Evolutionary conservation across 768 basidiomycete species (phyloP).

Genomic region (Vishniacozyma victoriae): DNA sequence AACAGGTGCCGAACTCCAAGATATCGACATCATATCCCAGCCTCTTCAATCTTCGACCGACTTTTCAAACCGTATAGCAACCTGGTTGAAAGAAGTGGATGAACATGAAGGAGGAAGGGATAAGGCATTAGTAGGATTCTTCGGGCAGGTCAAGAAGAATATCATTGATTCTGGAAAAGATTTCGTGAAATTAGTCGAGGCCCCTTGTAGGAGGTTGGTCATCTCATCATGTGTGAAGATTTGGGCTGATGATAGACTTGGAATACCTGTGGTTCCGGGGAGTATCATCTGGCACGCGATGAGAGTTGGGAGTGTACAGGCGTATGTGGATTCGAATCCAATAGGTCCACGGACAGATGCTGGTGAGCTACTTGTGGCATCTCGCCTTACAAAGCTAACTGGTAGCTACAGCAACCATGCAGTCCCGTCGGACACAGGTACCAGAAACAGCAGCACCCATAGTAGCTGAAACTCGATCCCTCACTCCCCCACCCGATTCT

Average conservation of each 20-base stretch:
- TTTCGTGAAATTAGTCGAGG: constrained; percentile 8
- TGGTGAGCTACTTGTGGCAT: too few relatives aligned
- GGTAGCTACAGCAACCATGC: constrained; percentile 3
- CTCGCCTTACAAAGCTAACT: too few relatives aligned
- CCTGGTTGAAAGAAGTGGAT: constrained; percentile 24
- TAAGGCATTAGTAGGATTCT: constrained; percentile 15
- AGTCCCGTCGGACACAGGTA: too few relatives aligned
- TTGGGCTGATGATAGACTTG: constrained; percentile 10
- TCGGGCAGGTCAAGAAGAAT: constrained; percentile 12
- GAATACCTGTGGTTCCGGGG: constrained; percentile 12
- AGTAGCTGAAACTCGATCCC: too few relatives aligned
- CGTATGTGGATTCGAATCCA: too few relatives aligned
- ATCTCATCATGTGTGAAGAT: background rate
- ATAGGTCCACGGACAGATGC: too few relatives aligned
- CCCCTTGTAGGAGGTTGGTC: constrained; percentile 22
- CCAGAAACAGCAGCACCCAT: too few relatives aligned
- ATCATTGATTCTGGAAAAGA: constrained; percentile 12
- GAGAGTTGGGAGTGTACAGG: constrained; percentile 7
- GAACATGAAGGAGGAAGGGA: constrained; percentile 4
- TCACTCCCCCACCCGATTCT: too few relatives aligned
- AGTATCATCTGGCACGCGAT: constrained; percentile 25
- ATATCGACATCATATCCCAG: constrained; percentile 20
- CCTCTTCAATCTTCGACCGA: constrained; percentile 15
- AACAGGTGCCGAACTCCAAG: constrained; percentile 33
- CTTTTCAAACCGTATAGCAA: constrained; percentile 9